Conservation (phyloP, 208 protist genomes). For the Willaertia magna region DNA sequence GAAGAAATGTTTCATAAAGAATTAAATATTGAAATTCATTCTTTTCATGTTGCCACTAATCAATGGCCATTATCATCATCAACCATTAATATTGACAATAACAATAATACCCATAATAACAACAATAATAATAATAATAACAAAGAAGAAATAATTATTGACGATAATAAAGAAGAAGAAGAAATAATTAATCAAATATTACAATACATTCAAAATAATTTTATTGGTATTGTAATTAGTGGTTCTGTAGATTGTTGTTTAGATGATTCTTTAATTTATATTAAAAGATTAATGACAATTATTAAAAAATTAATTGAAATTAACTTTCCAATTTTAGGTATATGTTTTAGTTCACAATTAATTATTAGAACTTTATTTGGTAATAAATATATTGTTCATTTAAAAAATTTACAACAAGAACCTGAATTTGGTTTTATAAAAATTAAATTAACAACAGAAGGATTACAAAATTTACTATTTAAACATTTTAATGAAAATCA, state of each 20-base stretch:
- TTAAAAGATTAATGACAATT: background rate
- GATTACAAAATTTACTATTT: background rate
- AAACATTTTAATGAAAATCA: background rate
- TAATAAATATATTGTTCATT: background rate
- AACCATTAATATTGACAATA: no score
- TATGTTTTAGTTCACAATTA: background rate
- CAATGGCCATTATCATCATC: background rate
- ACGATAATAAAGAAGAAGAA: background rate
- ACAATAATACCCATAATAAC: no score
- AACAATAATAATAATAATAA: no score
- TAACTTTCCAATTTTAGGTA: background rate
- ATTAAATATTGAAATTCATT: background rate
- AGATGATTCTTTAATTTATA: background rate
- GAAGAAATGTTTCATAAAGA: background rate
- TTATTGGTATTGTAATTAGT: background rate
- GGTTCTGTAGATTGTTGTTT: background rate
- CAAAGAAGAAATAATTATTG: no score
- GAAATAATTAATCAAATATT: background rate
- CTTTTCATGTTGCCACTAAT: background rate
- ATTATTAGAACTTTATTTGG: background rate
- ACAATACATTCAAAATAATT: background rate
- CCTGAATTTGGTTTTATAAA: background rate
- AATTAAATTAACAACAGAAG: background rate
- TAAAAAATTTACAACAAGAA: background rate
- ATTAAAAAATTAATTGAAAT: background rate